Evolutionary conservation across 495 filamentous ascomycete genomes (phyloP).

Genomic region (Podospora appendiculata): DNA sequence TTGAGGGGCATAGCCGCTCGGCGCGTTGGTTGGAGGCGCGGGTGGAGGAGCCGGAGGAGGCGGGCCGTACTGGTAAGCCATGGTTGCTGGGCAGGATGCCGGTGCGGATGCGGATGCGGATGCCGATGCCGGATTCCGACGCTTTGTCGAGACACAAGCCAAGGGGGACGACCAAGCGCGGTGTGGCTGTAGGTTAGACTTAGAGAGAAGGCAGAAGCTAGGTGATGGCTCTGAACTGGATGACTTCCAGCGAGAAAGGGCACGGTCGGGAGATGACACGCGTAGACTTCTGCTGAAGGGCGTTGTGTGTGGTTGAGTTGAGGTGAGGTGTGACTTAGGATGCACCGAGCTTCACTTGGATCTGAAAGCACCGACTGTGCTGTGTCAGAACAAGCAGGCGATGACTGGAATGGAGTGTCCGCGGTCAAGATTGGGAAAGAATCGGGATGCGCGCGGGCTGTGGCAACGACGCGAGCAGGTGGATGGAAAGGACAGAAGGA

Average conservation of each 20-base stretch:
- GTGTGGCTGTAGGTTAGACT: background rate
- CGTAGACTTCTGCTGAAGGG: background rate
- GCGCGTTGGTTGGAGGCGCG: conserved; percentile 22
- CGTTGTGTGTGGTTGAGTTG: background rate
- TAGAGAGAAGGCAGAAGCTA: background rate
- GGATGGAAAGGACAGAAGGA: too few relatives aligned
- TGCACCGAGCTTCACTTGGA: conserved; percentile 3
- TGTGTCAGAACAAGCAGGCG: background rate
- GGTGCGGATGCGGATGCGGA: too few relatives aligned
- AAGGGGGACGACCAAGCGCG: too few relatives aligned
- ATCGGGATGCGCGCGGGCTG: too few relatives aligned
- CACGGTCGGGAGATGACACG: background rate
- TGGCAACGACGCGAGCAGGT: too few relatives aligned
- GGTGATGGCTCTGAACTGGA: background rate
- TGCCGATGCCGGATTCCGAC: too few relatives aligned
- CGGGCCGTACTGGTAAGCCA: conserved; percentile 47
- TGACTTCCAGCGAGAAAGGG: background rate
- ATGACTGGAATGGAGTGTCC: background rate
- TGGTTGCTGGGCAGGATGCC: conserved; percentile 2
- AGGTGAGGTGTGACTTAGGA: background rate
- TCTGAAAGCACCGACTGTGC: background rate
- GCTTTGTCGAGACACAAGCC: too few relatives aligned
- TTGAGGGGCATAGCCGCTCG: conserved; percentile 16
- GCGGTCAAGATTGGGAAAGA: too few relatives aligned
- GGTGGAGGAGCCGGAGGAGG: conserved; percentile 46